phyloP scores from a whole-genome alignment of 1,284 basidiomycete species.

The Phellopilus nigrolimitatus region DNA sequence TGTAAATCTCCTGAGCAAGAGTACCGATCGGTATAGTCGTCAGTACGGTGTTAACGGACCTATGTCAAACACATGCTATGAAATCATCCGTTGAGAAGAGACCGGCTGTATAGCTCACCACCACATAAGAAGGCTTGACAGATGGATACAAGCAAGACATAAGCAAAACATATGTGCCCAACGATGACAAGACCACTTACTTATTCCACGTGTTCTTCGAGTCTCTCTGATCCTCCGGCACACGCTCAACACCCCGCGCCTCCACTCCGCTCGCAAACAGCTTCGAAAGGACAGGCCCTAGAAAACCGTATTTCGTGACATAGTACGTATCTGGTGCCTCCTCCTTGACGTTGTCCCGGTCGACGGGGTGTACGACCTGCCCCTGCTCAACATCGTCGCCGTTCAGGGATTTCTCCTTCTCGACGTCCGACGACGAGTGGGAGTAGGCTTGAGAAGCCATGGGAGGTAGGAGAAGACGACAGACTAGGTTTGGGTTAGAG shows the following conservation, averaged over 20 bases:
- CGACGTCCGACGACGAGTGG: conserved; percentile 3
- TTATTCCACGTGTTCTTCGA: conserved; percentile 46
- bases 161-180: background rate
- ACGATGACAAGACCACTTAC: conserved; percentile 28
- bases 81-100: background rate
- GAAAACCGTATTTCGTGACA: conserved; percentile 33
- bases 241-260: conserved; percentile 47
- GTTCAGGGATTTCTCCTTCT: conserved; percentile 14
- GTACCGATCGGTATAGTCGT: conserved; percentile 56
- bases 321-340: conserved; percentile 32
- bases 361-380: background rate
- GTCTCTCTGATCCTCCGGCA: conserved; percentile 44
- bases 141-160: conserved; percentile 22
- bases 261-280: conserved; percentile 44
- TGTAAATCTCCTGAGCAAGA: conserved; percentile 47
- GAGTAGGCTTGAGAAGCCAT: conserved; percentile 6
- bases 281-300: conserved; percentile 35
- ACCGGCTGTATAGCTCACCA: conserved; percentile 31
- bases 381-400: background rate
- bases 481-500: background rate
- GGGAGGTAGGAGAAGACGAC: background rate
- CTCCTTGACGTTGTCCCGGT: conserved; percentile 1
- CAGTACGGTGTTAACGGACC: conserved; percentile 32
- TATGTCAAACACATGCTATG: background rate
- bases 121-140: conserved; percentile 43